Evolutionary conservation across 2,329 filamentous ascomycete species (phyloP).

Genomic region (Diaporthe sp.): DNA sequence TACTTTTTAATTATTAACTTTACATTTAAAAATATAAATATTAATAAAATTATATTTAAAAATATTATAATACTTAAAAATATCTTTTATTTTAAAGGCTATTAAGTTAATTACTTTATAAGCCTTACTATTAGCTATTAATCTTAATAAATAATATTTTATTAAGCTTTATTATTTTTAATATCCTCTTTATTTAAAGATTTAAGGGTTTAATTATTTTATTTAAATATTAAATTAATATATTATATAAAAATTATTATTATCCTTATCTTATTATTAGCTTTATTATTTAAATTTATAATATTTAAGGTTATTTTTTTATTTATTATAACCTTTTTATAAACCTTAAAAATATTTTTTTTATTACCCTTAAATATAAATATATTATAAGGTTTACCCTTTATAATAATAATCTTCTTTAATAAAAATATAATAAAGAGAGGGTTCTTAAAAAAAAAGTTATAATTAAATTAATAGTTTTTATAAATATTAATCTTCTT

Average conservation of each 20-base stretch:
- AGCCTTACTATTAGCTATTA: not conserved
- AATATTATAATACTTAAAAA: too few relatives aligned
- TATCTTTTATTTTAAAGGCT: constrained; percentile 57
- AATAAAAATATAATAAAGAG: not conserved
- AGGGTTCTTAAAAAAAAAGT: too few relatives aligned
- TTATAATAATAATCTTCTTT: not conserved
- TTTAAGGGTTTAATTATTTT: not conserved
- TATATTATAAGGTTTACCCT: not conserved
- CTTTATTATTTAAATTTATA: not conserved
- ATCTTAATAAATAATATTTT: not conserved
- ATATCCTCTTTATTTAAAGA: not conserved
- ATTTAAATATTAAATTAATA: not conserved
- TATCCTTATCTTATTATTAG: not conserved
- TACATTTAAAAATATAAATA: too few relatives aligned
- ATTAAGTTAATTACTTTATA: not conserved
- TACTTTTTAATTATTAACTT: too few relatives aligned
- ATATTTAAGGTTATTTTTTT: too few relatives aligned
- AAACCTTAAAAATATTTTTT: rapidly evolving
- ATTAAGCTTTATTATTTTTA: not conserved
- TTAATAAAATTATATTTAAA: too few relatives aligned
- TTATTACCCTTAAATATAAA: not conserved
- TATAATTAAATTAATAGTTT: too few relatives aligned
- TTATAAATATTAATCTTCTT: too few relatives aligned
- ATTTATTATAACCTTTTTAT: too few relatives aligned
- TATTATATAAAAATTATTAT: not conserved